These are phyloP conservation scores for Domatiomyces catenatus DNA, from an alignment of 2,329 filamentous ascomycete genomes.

Conservation along the genomic window DNA sequence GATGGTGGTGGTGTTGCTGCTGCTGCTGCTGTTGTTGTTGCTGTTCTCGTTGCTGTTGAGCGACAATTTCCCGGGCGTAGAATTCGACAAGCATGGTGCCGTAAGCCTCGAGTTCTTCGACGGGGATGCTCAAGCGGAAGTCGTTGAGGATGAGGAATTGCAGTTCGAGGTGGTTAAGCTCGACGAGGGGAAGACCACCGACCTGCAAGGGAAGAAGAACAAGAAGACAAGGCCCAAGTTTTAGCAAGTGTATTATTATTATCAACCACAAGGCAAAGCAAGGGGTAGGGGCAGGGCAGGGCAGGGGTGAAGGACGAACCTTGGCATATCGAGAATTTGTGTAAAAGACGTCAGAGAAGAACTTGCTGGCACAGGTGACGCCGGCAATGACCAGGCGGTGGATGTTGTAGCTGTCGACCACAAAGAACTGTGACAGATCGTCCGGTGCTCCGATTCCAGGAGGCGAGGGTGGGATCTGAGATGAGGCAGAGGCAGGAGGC, in stretches of 20 bases:
- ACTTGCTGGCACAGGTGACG: slow-evolving; percentile 96
- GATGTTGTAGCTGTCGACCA: slow-evolving; percentile 98
- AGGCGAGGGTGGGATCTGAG: slow-evolving; percentile 1
- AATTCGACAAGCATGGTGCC: slow-evolving; percentile 98
- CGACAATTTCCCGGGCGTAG: slow-evolving; percentile 78
- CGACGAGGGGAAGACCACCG: slow-evolving; percentile 75
- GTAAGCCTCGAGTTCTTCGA: slow-evolving; percentile 92
- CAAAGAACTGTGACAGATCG: slow-evolving; percentile 54
- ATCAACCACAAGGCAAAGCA: no score
- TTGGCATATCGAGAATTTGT: slow-evolving; percentile 98
- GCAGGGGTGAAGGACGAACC: slow-evolving; percentile 43
- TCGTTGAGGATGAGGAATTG: slow-evolving; percentile 94
- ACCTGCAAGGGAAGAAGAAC: slow-evolving; percentile 46
- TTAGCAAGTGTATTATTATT: background rate
- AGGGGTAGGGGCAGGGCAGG: slow-evolving; percentile 1
- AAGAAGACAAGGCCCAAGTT: slow-evolving; percentile 7
- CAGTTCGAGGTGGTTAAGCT: slow-evolving; percentile 89
- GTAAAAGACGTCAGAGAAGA: slow-evolving; percentile 98
- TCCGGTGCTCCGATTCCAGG: background rate
- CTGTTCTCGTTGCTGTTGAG: slow-evolving; percentile 38
- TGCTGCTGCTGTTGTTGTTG: slow-evolving; percentile 32
- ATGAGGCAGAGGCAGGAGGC: slow-evolving; percentile 2
- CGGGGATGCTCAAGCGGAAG: slow-evolving; percentile 79
- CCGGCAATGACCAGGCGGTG: slow-evolving; percentile 91
- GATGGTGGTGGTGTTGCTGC: background rate